phyloP scores from a whole-genome alignment of 805 yeast genomes.

The Kurtzmaniella cleridarum region DNA sequence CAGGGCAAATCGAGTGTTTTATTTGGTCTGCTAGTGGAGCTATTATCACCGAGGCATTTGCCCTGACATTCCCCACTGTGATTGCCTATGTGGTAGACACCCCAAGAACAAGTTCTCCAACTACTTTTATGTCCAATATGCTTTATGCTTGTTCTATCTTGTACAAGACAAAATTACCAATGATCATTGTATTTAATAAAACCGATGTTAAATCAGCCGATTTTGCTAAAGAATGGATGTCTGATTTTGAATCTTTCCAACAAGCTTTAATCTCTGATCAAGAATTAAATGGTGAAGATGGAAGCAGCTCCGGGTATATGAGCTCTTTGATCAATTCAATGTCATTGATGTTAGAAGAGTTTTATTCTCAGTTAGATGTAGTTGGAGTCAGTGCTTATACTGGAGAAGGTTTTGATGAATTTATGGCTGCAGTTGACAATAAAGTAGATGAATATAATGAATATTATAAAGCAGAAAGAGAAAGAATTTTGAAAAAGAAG shows the following conservation, averaged over 20 bases:
- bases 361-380: constrained; percentile 86
- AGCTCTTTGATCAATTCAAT: constrained; percentile 87
- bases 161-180: constrained; percentile 92
- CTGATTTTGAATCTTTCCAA: constrained; percentile 91
- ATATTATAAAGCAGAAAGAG: constrained; percentile 82
- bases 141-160: constrained; percentile 94
- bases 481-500: constrained; percentile 68
- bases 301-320: constrained; percentile 83
- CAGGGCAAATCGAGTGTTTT: constrained; percentile 98
- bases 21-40: constrained; percentile 98
- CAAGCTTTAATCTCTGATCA: constrained; percentile 63
- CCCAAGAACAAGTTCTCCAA: constrained; percentile 89
- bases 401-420: constrained; percentile 92
- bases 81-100: constrained; percentile 96
- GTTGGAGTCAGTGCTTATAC: constrained; percentile 91
- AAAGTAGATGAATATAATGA: constrained; percentile 85
- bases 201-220: constrained; percentile 81
- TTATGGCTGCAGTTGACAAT: constrained; percentile 73
- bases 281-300: constrained; percentile 58
- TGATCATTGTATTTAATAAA: constrained; percentile 94
- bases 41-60: constrained; percentile 93
- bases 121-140: constrained; percentile 98
- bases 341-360: constrained; percentile 94
- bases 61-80: constrained; percentile 91
- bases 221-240: constrained; percentile 96